Conservation (phyloP, 2,329 filamentous ascomycete genomes). For the Cryoendolithus antarcticus region DNA sequence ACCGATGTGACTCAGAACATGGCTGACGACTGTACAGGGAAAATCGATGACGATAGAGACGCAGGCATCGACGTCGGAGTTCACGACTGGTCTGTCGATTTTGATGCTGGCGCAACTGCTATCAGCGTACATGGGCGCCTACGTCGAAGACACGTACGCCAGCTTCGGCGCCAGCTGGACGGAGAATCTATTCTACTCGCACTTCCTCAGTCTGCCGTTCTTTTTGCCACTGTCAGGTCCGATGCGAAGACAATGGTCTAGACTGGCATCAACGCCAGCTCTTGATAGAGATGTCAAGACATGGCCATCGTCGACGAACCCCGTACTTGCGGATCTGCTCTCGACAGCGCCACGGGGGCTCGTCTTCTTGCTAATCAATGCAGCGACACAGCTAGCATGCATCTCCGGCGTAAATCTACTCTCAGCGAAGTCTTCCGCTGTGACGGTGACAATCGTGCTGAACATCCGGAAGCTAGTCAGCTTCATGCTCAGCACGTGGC, state of each 20-base stretch:
- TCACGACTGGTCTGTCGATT: slow-evolving; percentile 62
- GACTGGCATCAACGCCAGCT: slow-evolving; percentile 51
- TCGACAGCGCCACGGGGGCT: slow-evolving; percentile 49
- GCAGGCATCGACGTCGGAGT: slow-evolving; percentile 33
- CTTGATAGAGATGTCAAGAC: slow-evolving; percentile 30
- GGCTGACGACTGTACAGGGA: slow-evolving; percentile 22
- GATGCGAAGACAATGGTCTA: slow-evolving; percentile 51
- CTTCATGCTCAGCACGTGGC: slow-evolving; percentile 77
- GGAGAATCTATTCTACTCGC: slow-evolving; percentile 92
- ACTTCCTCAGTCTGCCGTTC: slow-evolving; percentile 60
- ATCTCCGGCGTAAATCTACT: slow-evolving; percentile 95
- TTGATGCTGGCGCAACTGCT: slow-evolving; percentile 80
- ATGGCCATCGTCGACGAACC: slow-evolving; percentile 5
- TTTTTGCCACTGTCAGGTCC: slow-evolving; percentile 61
- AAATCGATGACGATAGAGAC: slow-evolving; percentile 31
- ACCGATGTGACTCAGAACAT: neutral
- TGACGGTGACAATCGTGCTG: slow-evolving; percentile 92
- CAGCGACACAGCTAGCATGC: slow-evolving; percentile 84
- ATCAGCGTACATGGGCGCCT: slow-evolving; percentile 88
- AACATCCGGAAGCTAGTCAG: slow-evolving; percentile 93
- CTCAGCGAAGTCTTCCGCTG: slow-evolving; percentile 72
- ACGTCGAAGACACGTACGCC: slow-evolving; percentile 81
- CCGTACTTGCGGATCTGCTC: slow-evolving; percentile 2
- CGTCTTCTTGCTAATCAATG: slow-evolving; percentile 60
- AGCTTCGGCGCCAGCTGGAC: slow-evolving; percentile 82